Base-by-base conservation (phyloP, 108 stramenopile genomes). In the Nannochloropsis granulata region DNA sequence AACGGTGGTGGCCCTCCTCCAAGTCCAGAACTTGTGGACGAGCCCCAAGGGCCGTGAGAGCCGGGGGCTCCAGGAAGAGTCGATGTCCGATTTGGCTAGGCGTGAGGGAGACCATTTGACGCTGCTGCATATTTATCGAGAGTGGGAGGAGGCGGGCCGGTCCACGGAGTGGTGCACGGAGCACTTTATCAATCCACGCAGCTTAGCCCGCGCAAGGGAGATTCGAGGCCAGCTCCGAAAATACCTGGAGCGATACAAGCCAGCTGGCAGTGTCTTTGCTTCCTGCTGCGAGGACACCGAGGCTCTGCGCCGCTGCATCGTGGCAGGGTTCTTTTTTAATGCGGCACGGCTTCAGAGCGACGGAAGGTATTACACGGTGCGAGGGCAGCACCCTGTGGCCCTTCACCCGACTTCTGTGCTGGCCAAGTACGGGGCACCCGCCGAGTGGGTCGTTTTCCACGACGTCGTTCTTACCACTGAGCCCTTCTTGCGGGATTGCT, bases 251-350 rank as follows among this genome's bases (percentile, higher is more conserved):
- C 42, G 21, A 23, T 44, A 81, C 80, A 45, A 43, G 43, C 84
- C 84, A 21, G 13, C 19, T 9, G 84, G 23, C 21, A 21, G 23
- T 84, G 79, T 23, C 43, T 23, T 23, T 81, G 84, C 45, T 25
- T n/a, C 43, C 10, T 84, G 84, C 84, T 13, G 24, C 25, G 78
- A n/a, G 24, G 46, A 56, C 84, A 23, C 21, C 82, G 88, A 90
- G 82, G 83, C 91, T 21, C 93, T 94, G 80, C 90, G 91, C 25
- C 92, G 94, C 84, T 95, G 95, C 87, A 90, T 98, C 14, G 93
- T 95, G 25, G 91, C 95, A 23, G 97, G 97, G 24, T 96, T 94
- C 82, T 96, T 97, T 88, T 94, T 94, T 88, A 94, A 98, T 88
- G 93, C 92, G 43, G 98, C 98, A 34, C 95, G 93, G 85, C 90